Evolutionary conservation across 108 stramenopile genomes (phyloP), one percentile per base, ranked within the genome.

Genomic region (Cylindrotheca closterium): DNA sequence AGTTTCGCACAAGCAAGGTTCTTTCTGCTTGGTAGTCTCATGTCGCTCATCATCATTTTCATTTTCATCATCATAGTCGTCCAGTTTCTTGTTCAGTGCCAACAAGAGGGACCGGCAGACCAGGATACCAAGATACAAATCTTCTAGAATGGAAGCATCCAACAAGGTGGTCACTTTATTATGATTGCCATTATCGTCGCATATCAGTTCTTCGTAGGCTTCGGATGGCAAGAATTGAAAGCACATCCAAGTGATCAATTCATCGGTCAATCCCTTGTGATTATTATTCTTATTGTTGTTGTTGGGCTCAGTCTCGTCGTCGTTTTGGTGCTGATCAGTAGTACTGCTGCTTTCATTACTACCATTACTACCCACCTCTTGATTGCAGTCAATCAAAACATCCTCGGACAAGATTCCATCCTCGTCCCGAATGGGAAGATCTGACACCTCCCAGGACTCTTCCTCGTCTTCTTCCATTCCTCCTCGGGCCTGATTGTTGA

Each of bases 91-190:
- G 68, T 48, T 30, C 8, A 85, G 68, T 24, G 77, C 77, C 23
- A 65, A 58, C 21, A 80, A 59, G 24, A 93, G 60, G 3, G 84
- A 51, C 25, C 70, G 52, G 18, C 82, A 76, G 10, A 85, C 87
- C 18, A 92, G 70, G 18, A 82, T 77, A 0, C 91, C 87, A 34
- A 89, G 71, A 69, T 83, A 92, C 49, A 65, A 81, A 71, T 92
- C 88, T 23, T 81, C 58, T 55, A 73, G 48, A 50, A 83, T 74
- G 49, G 58, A 58, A 58, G 51, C 48, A 18, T 67, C 79, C 47
- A 79, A 60, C 56, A 15, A 68, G 0, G 63, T 37, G n/a, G 42
- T 18, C 8, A 64, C n/a, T 19, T 18, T 59, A 21, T 46, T 50
- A 19, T 37, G 34, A 4, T 34, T 30, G 46, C 30, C 29, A 45